Percentiles rank a stretch among this genome's conserved stretches.
phyloP scores from a whole-genome alignment of 805 yeast species.

The Cyberlindnera lachancei region DNA sequence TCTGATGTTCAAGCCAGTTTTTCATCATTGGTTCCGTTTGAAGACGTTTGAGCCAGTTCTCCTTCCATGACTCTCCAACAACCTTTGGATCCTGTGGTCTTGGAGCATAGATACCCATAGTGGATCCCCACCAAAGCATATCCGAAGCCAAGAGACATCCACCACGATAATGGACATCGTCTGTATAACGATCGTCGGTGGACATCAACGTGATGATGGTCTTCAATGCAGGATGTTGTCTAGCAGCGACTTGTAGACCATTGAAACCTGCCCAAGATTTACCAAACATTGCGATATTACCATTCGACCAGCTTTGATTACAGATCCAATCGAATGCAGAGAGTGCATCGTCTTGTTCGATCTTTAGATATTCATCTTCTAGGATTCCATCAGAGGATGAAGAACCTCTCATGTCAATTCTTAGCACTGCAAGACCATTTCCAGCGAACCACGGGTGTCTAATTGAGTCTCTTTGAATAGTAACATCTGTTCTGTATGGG shows the following conservation, averaged over 20 bases:
- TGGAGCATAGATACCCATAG: slow-evolving; percentile 37
- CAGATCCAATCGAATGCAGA: slow-evolving; percentile 37
- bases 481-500: slow-evolving; percentile 39
- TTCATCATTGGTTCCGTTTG: slow-evolving; percentile 32
- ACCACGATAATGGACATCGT: slow-evolving; percentile 43
- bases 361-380: slow-evolving; percentile 33
- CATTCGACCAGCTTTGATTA: slow-evolving; percentile 36
- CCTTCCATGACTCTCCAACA: slow-evolving; percentile 32
- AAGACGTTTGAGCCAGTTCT: slow-evolving; percentile 34
- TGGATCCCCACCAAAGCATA: slow-evolving; percentile 45
- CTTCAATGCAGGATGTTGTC: slow-evolving; percentile 40
- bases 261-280: slow-evolving; percentile 45
- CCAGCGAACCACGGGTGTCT: slow-evolving; percentile 42
- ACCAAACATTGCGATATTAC: slow-evolving; percentile 39
- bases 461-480: slow-evolving; percentile 36
- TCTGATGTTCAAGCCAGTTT: slow-evolving; percentile 37
- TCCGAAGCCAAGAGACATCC: slow-evolving; percentile 38
- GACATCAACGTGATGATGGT: slow-evolving; percentile 37
- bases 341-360: slow-evolving; percentile 38
- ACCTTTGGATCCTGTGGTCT: slow-evolving; percentile 39
- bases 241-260: slow-evolving; percentile 37
- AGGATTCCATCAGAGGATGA: slow-evolving; percentile 36
- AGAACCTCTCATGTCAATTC: slow-evolving; percentile 41
- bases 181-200: slow-evolving; percentile 40
- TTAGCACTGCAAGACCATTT: slow-evolving; percentile 35